Percentiles rank a stretch among this genome's conserved stretches.
These are phyloP conservation scores for Phytophthora agathidicida DNA, from an alignment of 352 stramenopile species.

Conservation along the genomic window DNA sequence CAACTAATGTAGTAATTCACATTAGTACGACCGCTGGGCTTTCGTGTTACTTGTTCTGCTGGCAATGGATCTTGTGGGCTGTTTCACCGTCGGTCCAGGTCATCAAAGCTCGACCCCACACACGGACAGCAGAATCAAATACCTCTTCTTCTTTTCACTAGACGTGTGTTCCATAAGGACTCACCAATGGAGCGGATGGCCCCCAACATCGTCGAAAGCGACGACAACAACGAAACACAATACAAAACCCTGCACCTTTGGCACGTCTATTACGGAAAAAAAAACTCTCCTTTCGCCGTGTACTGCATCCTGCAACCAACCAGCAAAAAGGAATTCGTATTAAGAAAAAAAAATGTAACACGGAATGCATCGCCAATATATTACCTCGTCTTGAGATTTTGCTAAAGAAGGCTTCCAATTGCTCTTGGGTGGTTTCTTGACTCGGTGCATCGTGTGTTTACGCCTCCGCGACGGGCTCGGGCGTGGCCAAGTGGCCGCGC, in stretches of 20 bases:
- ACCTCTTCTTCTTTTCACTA: no score
- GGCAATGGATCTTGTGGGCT: no score
- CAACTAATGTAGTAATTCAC: no score
- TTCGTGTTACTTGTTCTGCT: no score
- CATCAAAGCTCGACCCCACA: no score
- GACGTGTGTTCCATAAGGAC: no score
- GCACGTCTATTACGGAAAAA: constrained; percentile 14
- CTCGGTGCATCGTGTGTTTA: constrained; percentile 16
- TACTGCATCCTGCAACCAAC: neutral
- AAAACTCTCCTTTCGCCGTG: neutral
- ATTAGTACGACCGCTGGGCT: no score
- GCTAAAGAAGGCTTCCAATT: neutral
- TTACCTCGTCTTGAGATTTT: constrained; percentile 9
- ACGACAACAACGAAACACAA: neutral
- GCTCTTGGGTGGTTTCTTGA: constrained; percentile 14
- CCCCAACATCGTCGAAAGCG: no score
- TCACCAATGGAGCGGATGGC: no score
- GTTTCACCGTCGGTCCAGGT: no score
- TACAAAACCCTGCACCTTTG: neutral
- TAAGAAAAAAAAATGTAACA: neutral
- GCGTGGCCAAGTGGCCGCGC: constrained; percentile 64
- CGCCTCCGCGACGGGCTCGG: constrained; percentile 38
- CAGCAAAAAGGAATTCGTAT: neutral
- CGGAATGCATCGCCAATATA: neutral
- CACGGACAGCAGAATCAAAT: no score